phyloP scores from a whole-genome alignment of 1,139 yeast genomes.

The Debaryomycetaceae sp. region DNA sequence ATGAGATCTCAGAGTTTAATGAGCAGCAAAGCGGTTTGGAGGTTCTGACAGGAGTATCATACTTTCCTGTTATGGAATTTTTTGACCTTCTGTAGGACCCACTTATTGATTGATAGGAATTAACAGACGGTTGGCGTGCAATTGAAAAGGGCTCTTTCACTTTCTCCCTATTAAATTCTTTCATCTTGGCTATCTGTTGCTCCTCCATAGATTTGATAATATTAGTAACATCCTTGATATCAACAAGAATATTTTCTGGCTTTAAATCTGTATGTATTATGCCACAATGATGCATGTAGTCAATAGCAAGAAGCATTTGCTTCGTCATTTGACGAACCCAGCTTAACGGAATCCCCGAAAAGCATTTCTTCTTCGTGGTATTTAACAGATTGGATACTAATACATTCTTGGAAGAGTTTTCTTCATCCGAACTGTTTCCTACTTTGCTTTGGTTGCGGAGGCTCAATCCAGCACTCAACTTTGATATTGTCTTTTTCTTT shows the following conservation, averaged over 20 bases:
- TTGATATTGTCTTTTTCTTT: slow-evolving; percentile 22
- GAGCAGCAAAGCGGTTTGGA: slow-evolving; percentile 29
- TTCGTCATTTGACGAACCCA: slow-evolving; percentile 36
- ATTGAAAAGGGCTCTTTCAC: neutral
- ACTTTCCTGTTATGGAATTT: slow-evolving; percentile 15
- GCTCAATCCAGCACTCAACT: slow-evolving; percentile 23
- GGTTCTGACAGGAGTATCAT: slow-evolving; percentile 25
- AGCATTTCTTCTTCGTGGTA: slow-evolving; percentile 1
- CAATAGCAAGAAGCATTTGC: slow-evolving; percentile 36
- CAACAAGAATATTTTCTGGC: slow-evolving; percentile 42
- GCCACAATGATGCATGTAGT: slow-evolving; percentile 42
- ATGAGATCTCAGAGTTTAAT: slow-evolving; percentile 13
- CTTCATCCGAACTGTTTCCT: slow-evolving; percentile 1
- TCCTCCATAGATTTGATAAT: slow-evolving; percentile 32
- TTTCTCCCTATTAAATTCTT: neutral
- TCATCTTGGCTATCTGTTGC: slow-evolving; percentile 20
- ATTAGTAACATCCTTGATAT: slow-evolving; percentile 36
- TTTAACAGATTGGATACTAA: neutral
- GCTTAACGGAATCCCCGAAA: slow-evolving; percentile 35
- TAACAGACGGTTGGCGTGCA: neutral
- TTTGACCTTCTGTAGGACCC: slow-evolving; percentile 20
- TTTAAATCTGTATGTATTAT: slow-evolving; percentile 44
- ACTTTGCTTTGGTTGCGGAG: slow-evolving; percentile 1
- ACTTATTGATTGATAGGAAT: neutral
- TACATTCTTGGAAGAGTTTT: slow-evolving; percentile 2